phyloP scores from a whole-genome alignment of 2,329 filamentous ascomycete species.

The Chrysoporthe cubensis region DNA sequence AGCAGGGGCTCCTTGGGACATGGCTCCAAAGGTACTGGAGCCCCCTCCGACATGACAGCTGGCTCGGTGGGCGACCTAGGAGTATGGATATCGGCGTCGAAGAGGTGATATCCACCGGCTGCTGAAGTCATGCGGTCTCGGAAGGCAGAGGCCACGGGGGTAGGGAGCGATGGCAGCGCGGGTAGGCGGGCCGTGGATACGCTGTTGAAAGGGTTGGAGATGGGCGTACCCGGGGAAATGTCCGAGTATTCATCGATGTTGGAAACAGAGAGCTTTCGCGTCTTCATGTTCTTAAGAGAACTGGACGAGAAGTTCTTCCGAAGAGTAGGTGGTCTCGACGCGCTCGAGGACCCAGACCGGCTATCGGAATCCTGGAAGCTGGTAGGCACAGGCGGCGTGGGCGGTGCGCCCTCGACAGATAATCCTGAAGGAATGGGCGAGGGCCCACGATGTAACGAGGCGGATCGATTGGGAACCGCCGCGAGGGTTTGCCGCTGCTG shows the following conservation, averaged over 20 bases:
- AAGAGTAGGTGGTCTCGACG: conserved; percentile 49
- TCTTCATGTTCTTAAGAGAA: conserved; percentile 72
- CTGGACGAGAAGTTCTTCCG: conserved; percentile 73
- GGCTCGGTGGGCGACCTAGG: conserved; percentile 67
- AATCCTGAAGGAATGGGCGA: conserved; percentile 42
- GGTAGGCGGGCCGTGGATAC: conserved; percentile 52
- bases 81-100: conserved; percentile 81
- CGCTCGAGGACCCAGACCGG: conserved; percentile 58
- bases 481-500: conserved; percentile 49
- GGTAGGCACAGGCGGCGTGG: conserved; percentile 41
- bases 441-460: conserved; percentile 31
- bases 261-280: conserved; percentile 72
- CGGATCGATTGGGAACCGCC: conserved; percentile 40
- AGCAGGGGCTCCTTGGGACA: conserved; percentile 88
- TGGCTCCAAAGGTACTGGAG: conserved; percentile 81
- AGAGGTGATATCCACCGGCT: conserved; percentile 75
- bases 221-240: conserved; percentile 73
- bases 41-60: conserved; percentile 57
- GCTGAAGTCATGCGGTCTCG: conserved; percentile 60
- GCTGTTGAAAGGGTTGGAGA: conserved; percentile 67
- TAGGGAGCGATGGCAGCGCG: conserved; percentile 67
- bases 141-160: conserved; percentile 67
- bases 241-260: conserved; percentile 66
- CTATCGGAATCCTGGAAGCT: conserved; percentile 38
- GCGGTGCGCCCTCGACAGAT: conserved; percentile 29